These are phyloP conservation scores for Solanum pimpinellifolium DNA, from an alignment of 257 asterid species.

Conservation along the genomic window DNA sequence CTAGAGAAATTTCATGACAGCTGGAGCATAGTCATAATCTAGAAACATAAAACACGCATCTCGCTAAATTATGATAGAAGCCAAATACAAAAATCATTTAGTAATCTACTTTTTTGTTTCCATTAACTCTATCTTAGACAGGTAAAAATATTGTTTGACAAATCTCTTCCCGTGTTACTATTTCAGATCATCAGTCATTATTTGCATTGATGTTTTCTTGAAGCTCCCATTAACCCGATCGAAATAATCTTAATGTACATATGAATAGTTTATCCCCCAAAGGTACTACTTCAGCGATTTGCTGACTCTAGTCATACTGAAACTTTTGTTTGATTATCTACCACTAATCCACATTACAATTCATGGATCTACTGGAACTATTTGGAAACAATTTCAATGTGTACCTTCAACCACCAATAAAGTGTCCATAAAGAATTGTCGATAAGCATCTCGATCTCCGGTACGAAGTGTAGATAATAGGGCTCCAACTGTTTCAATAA, in stretches of 20 bases:
- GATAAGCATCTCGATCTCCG: slow-evolving; percentile 78
- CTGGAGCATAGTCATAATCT: not conserved
- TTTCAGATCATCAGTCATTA: not conserved
- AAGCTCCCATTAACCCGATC: not conserved
- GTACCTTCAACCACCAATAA: slow-evolving; percentile 67
- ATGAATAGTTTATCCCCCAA: not conserved
- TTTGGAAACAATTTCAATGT: not conserved
- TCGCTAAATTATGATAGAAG: not conserved
- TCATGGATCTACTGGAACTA: not conserved
- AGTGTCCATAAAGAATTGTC: slow-evolving; percentile 66
- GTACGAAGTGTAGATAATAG: slow-evolving; percentile 68
- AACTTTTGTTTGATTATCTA: not conserved
- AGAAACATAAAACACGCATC: not conserved
- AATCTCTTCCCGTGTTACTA: not conserved
- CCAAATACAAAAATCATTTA: not conserved
- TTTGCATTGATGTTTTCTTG: not conserved
- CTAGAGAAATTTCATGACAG: not conserved
- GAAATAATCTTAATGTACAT: not conserved
- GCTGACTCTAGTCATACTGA: not conserved
- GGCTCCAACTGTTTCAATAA: slow-evolving; percentile 64
- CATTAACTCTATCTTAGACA: not conserved
- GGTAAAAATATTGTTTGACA: not conserved
- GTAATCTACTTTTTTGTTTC: not conserved
- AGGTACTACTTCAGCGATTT: not conserved
- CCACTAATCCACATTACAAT: not conserved